Conservation (phyloP, 1,284 basidiomycete species). For the Flammula alnicola region DNA sequence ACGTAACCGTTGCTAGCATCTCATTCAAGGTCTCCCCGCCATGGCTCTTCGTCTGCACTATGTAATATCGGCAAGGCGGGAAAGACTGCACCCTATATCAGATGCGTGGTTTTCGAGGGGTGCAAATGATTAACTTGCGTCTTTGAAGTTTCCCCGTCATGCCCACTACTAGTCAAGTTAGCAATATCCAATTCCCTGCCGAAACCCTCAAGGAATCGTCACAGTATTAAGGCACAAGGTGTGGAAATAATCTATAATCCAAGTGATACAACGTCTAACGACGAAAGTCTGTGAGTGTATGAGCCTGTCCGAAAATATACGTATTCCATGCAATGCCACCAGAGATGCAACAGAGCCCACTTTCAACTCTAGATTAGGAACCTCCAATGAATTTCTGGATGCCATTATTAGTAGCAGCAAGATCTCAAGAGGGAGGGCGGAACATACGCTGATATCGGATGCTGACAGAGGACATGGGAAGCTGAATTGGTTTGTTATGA, state of each 20-base stretch:
- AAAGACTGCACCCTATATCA: slow-evolving; percentile 78
- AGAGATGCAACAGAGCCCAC: neutral
- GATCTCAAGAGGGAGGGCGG: neutral
- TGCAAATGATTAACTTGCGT: too few species aligned
- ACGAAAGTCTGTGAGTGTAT: neutral
- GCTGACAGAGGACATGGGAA: slow-evolving; percentile 67
- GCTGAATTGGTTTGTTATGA: slow-evolving; percentile 65
- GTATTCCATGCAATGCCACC: neutral
- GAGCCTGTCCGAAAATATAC: slow-evolving; percentile 1
- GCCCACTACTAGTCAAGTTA: too few species aligned
- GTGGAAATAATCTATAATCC: neutral
- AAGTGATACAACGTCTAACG: neutral
- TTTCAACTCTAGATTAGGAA: neutral
- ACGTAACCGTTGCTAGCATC: slow-evolving; percentile 77
- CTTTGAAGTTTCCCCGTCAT: too few species aligned
- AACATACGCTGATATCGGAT: slow-evolving; percentile 26
- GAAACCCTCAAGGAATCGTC: too few species aligned
- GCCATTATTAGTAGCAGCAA: neutral
- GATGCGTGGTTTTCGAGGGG: slow-evolving; percentile 46
- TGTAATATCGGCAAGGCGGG: slow-evolving; percentile 68
- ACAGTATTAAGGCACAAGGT: too few species aligned
- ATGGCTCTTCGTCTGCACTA: slow-evolving; percentile 75
- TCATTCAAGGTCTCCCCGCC: slow-evolving; percentile 74
- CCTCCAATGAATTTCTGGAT: slow-evolving; percentile 19
- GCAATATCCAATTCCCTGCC: too few species aligned